phyloP scores from a whole-genome alignment of 306 rosid species.

The Astragalus glycyphyllos region DNA sequence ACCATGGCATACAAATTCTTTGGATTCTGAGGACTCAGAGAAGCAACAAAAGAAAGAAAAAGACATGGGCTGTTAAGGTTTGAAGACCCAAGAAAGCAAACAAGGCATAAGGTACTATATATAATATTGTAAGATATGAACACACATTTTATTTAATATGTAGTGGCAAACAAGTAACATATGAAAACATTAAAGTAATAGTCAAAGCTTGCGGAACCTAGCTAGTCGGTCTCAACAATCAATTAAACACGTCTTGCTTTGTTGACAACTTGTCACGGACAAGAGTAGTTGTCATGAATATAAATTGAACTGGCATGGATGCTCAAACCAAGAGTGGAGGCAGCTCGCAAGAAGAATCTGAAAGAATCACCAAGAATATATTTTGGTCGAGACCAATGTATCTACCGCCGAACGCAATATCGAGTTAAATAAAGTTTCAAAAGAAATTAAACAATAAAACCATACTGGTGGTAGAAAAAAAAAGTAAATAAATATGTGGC shows the following conservation, averaged over 20 bases:
- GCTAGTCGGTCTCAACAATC: not conserved
- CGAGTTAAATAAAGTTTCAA: too few relatives aligned
- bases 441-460: too few relatives aligned
- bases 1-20: conserved; percentile 58
- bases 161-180: conserved; percentile 26
- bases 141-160: conserved; percentile 15
- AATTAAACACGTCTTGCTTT: conserved; percentile 28
- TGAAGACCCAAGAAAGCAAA: not conserved
- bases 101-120: not conserved
- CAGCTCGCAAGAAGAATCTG: not conserved
- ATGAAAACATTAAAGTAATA: not conserved
- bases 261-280: conserved; percentile 10
- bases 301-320: conserved; percentile 1
- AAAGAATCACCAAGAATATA: not conserved
- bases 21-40: conserved; percentile 50
- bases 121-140: not conserved
- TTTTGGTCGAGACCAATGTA: too few relatives aligned
- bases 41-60: conserved; percentile 57
- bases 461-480: too few relatives aligned
- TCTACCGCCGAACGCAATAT: too few relatives aligned
- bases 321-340: not conserved
- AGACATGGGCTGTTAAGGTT: conserved; percentile 46
- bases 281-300: conserved; percentile 24
- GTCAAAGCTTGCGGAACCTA: conserved; percentile 5
- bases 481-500: too few relatives aligned